phyloP scores from a whole-genome alignment of 495 filamentous ascomycete genomes.

The Patellaria atrata region DNA sequence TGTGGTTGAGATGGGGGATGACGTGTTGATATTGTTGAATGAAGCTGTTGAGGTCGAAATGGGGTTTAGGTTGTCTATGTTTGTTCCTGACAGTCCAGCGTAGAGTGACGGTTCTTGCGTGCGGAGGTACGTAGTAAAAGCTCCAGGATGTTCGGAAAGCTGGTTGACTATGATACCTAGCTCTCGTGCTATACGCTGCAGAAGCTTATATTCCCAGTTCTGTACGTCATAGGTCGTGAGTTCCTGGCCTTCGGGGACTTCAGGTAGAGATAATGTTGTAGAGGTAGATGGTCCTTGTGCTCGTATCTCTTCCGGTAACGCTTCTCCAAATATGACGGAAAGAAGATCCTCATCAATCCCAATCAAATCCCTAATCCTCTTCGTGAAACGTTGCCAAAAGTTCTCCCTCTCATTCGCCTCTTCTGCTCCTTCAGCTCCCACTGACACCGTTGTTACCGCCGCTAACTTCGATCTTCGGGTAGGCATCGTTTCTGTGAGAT shows the following conservation, averaged over 20 bases:
- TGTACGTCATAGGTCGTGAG: slow-evolving; percentile 11
- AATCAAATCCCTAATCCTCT: slow-evolving; percentile 74
- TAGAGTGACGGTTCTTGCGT: slow-evolving; percentile 31
- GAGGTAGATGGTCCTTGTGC: slow-evolving; percentile 24
- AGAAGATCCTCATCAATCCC: slow-evolving; percentile 79
- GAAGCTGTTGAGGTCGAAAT: slow-evolving; percentile 4
- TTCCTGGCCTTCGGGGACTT: slow-evolving; percentile 19
- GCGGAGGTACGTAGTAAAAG: slow-evolving; percentile 59
- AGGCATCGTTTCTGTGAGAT: slow-evolving; percentile 7
- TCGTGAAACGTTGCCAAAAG: slow-evolving; percentile 68
- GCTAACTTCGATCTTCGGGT: slow-evolving; percentile 8
- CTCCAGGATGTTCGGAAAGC: slow-evolving; percentile 63
- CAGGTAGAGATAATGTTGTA: slow-evolving; percentile 1
- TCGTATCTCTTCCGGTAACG: slow-evolving; percentile 52
- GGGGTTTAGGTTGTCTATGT: slow-evolving; percentile 1
- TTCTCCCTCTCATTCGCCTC: slow-evolving; percentile 37
- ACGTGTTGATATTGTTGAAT: neutral
- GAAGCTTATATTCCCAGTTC: slow-evolving; percentile 59
- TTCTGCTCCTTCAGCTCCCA: slow-evolving; percentile 20
- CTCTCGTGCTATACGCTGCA: slow-evolving; percentile 75
- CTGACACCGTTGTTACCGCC: slow-evolving; percentile 17
- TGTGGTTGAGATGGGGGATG: slow-evolving; percentile 21
- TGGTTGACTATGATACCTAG: slow-evolving; percentile 72
- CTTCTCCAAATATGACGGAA: slow-evolving; percentile 76
- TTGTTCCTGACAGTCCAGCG: slow-evolving; percentile 33